Evolutionary conservation across 2,329 filamentous ascomycete genomes (phyloP).

Genomic region (Ascochyta koolunga): DNA sequence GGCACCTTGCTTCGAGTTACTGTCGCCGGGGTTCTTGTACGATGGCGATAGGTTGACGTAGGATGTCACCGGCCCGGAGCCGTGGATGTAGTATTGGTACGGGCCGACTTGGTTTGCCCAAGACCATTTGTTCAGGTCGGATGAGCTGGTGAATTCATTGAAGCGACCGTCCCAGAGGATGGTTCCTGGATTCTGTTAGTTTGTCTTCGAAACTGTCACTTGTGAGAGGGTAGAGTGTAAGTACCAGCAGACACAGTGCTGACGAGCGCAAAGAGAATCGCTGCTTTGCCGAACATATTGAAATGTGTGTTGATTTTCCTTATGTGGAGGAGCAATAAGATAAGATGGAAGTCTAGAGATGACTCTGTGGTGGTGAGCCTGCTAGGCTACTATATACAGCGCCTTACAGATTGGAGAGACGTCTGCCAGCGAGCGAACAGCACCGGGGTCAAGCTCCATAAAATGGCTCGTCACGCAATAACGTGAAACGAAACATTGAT

Average conservation of each 20-base stretch:
- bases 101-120: slow-evolving; percentile 72
- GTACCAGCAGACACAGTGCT: slow-evolving; percentile 44
- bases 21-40: slow-evolving; percentile 71
- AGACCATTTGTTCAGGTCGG: slow-evolving; percentile 67
- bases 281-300: slow-evolving; percentile 41
- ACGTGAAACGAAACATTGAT: slow-evolving; percentile 25
- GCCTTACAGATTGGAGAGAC: background rate
- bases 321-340: background rate
- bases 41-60: slow-evolving; percentile 67
- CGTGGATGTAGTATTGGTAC: slow-evolving; percentile 81
- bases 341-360: background rate
- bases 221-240: background rate
- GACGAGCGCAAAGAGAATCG: slow-evolving; percentile 37
- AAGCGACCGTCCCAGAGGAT: slow-evolving; percentile 71
- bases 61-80: slow-evolving; percentile 58
- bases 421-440: slow-evolving; percentile 14
- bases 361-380: background rate
- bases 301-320: background rate
- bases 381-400: slow-evolving; percentile 27
- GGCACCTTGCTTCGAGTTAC: slow-evolving; percentile 65
- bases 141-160: slow-evolving; percentile 62
- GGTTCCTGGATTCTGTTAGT: slow-evolving; percentile 47
- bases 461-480: slow-evolving; percentile 21
- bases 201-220: background rate
- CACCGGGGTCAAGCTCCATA: slow-evolving; percentile 14